Evolutionary conservation across 2,329 filamentous ascomycete species (phyloP).

Genomic region (Trichoderma simmonsii): DNA sequence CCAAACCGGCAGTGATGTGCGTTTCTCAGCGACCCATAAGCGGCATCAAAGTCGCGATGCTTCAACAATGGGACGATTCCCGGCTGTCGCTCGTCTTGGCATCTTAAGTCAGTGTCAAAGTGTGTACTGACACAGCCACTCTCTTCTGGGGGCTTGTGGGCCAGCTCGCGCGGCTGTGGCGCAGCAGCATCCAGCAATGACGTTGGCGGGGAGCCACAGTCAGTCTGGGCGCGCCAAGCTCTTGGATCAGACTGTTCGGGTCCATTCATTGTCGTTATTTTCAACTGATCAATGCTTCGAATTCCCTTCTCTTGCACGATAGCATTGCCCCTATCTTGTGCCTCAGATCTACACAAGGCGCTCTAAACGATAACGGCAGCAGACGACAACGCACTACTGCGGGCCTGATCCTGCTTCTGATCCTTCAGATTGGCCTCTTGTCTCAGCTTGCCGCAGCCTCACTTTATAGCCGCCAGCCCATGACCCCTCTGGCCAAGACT

Average conservation of each 20-base stretch:
- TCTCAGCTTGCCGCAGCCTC: background rate
- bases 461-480: background rate
- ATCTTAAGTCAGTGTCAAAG: too few relatives aligned
- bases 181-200: conserved; percentile 12
- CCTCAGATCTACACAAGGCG: background rate
- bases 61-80: background rate
- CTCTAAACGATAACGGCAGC: background rate
- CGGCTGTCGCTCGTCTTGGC: background rate
- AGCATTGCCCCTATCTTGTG: background rate
- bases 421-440: background rate
- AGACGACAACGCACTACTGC: background rate
- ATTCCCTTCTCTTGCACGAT: background rate
- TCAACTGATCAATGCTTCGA: background rate
- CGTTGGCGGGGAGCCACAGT: conserved; percentile 2
- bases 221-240: background rate
- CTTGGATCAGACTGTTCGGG: background rate
- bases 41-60: background rate
- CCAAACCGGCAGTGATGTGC: background rate
- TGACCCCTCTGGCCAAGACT: conserved; percentile 5
- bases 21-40: background rate
- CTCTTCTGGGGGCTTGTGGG: background rate
- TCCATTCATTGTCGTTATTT: background rate
- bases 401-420: background rate
- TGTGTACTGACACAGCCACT: background rate
- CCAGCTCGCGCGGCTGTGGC: conserved; percentile 17